Base-by-base conservation (phyloP, 768 basidiomycete genomes). In the Xerocomellus dryophilus region DNA sequence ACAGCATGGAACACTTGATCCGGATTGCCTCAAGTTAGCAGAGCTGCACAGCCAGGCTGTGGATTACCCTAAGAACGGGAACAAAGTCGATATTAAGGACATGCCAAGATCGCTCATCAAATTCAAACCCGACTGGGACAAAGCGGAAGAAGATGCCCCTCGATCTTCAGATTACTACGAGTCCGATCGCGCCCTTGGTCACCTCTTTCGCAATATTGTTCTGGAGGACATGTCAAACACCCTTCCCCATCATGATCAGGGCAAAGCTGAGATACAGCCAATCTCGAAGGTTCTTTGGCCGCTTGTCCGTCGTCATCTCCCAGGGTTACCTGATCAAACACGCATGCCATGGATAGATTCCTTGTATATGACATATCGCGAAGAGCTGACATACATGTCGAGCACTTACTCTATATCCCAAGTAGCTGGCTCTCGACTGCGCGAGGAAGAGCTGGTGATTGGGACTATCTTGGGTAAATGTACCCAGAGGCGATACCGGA, bases 41-140 rank as follows among this genome's bases (percentile, higher is more conserved):
- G 71, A 73, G 47, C 66, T 90, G 86, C 63, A 55, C 51, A 76
- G 68, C 55, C 63, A 81, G 75, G 89, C 89, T 0, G 89, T 92
- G 5, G 90, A 91, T 62, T 92, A 88, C 65, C 83, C 87, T 0
- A 92, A 91, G 70, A 84, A 85, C 57, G 90, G 88, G 9, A 79
- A 80, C 35, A 79, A 82, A 2, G 85, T 89, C 23, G 71, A 84
- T 45, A 71, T 86, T 27, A 71, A 73, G 21, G 62, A 70, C 4
- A 66, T 88, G 29, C 88, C 90, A 4, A 67, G 70, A 11, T 65
- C 73, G 0, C 72, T 88, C 15, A 87, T 89, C 42, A 76, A 76
- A 17, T 82, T 78, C 66, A 90, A 86, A 61, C 90, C 90, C 1
- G 90, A 92, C 65, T 92, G 90, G 90, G 81, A 88, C 54, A 78